phyloP scores from a whole-genome alignment of 73 alveolate genomes.

The Diophrys sp. region DNA sequence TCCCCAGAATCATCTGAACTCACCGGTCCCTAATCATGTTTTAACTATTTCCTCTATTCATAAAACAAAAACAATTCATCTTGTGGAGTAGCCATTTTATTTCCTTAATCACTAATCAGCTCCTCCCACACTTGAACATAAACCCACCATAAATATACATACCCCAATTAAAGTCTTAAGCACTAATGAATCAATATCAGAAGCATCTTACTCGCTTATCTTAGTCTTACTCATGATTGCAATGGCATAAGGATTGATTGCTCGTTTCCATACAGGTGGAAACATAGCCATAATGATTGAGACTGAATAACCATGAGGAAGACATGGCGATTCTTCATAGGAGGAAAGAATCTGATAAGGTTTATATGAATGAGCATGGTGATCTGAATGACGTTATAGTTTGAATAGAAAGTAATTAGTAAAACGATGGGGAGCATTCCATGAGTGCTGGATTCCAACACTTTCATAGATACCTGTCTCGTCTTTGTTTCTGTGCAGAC shows the following conservation, averaged over 20 bases:
- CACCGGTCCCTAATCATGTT: no score
- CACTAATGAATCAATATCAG: no score
- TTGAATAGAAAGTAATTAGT: conserved; percentile 67
- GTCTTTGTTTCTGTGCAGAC: conserved; percentile 65
- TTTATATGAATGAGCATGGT: conserved; percentile 78
- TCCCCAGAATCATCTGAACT: no score
- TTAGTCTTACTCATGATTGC: conserved; percentile 25
- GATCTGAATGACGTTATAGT: conserved; percentile 87
- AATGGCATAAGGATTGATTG: conserved; percentile 23
- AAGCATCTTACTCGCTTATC: not conserved
- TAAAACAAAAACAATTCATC: no score
- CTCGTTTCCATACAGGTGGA: conserved; percentile 68
- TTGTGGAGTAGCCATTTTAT: no score
- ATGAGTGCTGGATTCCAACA: conserved; percentile 70
- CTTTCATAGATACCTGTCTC: conserved; percentile 67
- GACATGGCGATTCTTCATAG: conserved; percentile 68
- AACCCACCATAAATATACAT: no score
- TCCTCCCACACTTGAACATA: no score
- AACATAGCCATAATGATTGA: conserved; percentile 37
- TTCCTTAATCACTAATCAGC: no score
- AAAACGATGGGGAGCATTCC: conserved; percentile 86
- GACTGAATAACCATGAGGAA: conserved; percentile 78
- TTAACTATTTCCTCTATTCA: no score
- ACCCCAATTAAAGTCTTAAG: no score
- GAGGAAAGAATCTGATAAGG: conserved; percentile 67